Evolutionary conservation across 352 stramenopile genomes (phyloP), one percentile per base, ranked within the genome.

Genomic region (Pythium rhizo-oryzae): DNA sequence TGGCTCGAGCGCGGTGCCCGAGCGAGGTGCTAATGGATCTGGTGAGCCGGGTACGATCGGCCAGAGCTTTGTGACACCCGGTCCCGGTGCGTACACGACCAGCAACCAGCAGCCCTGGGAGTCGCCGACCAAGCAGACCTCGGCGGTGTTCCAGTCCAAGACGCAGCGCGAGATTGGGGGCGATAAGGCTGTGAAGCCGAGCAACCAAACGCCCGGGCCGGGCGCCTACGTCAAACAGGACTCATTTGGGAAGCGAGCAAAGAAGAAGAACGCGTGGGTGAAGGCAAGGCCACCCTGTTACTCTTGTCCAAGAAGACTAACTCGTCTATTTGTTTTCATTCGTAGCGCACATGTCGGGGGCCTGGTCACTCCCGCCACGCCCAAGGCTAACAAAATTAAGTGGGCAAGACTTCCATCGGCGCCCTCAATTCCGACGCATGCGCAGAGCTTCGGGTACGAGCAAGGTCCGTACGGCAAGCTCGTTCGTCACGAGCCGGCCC

Each of bases 381-480:
- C 78, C 3, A 76, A 75, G 15, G 70, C 58, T 21, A 81, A 63
- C 65, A 85, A 85, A 37, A 79, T 92, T 47, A 84, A 85, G 47
- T 94, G 84, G 86, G 78, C 82, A 25, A 70, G 84, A 12, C 67
- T 94, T 0, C 84, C 86, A 8, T 89, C 84, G 4, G 86, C 84
- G 16, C 86, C 86, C 19, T 94, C 86, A 0, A 94, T 94, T 39
- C 86, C 86, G 0, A 89, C 75, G 4, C 70, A 85, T 0, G 79
- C 82, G 6, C 86, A 94, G 54, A 94, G 86, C 65, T 94, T 90
- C 67, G 86, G 86, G 4, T 92, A 94, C 52, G 86, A 92, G 24
- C 79, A 94, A 71, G 74, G 80, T 11, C 77, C 79, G 5, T 81
- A 92, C 64, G 86, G 86, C 0, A 92, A 92, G 47, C 74, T 94